Percentiles rank a stretch among this genome's conserved stretches.
Evolutionary conservation across 306 rosid genomes (phyloP).

Genomic region (Vigna unguiculata): DNA sequence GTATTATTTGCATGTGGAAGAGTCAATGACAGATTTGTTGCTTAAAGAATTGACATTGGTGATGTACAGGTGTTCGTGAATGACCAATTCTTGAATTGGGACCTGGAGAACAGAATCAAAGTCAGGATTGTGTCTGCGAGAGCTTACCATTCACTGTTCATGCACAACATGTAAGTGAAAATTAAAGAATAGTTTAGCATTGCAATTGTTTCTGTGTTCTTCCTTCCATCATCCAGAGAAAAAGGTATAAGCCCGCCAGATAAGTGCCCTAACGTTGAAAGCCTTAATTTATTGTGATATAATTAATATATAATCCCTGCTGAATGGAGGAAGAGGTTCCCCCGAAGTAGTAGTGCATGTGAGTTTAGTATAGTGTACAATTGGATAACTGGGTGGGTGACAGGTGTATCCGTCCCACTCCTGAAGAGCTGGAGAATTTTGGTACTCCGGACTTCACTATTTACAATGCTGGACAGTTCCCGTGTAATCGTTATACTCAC

Average conservation of each 20-base stretch:
- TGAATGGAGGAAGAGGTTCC: slow-evolving; percentile 38
- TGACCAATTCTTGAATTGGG: slow-evolving; percentile 95
- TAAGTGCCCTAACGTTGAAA: slow-evolving; percentile 51
- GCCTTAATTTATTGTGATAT: slow-evolving; percentile 36
- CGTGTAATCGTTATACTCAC: slow-evolving; percentile 94
- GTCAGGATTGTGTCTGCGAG: slow-evolving; percentile 89
- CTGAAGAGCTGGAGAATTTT: slow-evolving; percentile 88
- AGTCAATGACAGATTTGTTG: slow-evolving; percentile 70
- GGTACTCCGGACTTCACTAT: slow-evolving; percentile 97
- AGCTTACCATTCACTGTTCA: slow-evolving; percentile 95
- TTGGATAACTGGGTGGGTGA: slow-evolving; percentile 77
- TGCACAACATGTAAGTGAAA: slow-evolving; percentile 97
- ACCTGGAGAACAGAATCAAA: slow-evolving; percentile 79
- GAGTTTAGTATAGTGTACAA: slow-evolving; percentile 57
- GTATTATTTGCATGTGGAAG: slow-evolving; percentile 56
- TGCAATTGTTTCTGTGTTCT: slow-evolving; percentile 43
- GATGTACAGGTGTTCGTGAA: slow-evolving; percentile 79
- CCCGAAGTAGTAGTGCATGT: slow-evolving; percentile 4
- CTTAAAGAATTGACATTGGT: neutral
- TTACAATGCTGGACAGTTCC: slow-evolving; percentile 94
- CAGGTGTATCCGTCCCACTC: slow-evolving; percentile 96
- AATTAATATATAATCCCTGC: slow-evolving; percentile 21
- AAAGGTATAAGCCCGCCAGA: slow-evolving; percentile 50
- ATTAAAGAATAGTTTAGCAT: slow-evolving; percentile 26
- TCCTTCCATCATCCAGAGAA: slow-evolving; percentile 38